phyloP scores from a whole-genome alignment of 2,329 filamentous ascomycete genomes.

The Aspergillus novofumigatus region DNA sequence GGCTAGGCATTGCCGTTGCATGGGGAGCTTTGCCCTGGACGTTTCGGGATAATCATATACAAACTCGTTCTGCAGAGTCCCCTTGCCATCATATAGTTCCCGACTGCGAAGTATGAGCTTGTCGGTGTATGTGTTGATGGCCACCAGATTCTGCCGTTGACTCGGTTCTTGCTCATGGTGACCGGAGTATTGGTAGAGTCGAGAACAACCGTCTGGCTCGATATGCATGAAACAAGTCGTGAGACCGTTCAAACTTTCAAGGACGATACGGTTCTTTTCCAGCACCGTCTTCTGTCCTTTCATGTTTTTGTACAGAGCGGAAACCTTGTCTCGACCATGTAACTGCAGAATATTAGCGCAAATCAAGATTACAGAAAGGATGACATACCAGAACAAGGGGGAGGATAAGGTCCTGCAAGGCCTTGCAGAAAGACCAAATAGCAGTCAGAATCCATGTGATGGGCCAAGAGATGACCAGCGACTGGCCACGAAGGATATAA shows the following conservation, averaged over 20 bases:
- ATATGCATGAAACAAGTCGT: slow-evolving; percentile 49
- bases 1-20: slow-evolving; percentile 44
- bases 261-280: slow-evolving; percentile 44
- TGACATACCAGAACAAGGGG: slow-evolving; percentile 24
- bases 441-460: slow-evolving; percentile 39
- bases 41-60: slow-evolving; percentile 43
- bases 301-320: slow-evolving; percentile 46
- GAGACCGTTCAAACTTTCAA: slow-evolving; percentile 46
- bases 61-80: slow-evolving; percentile 40
- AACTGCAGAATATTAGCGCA: slow-evolving; percentile 15
- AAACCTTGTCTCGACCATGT: slow-evolving; percentile 46
- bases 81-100: slow-evolving; percentile 42
- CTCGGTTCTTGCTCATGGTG: slow-evolving; percentile 39
- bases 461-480: slow-evolving; percentile 34
- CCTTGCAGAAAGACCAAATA: slow-evolving; percentile 47
- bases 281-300: slow-evolving; percentile 47
- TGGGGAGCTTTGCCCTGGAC: slow-evolving; percentile 35
- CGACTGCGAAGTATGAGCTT: slow-evolving; percentile 43
- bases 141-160: slow-evolving; percentile 31
- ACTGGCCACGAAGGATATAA: slow-evolving; percentile 38
- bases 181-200: slow-evolving; percentile 37
- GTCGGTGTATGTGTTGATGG: slow-evolving; percentile 46
- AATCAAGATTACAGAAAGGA: slow-evolving; percentile 37
- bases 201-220: slow-evolving; percentile 36
- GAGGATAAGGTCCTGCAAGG: slow-evolving; percentile 38